phyloP scores from a whole-genome alignment of 2,329 filamentous ascomycete species.

The Thermochaetoides dissita region DNA sequence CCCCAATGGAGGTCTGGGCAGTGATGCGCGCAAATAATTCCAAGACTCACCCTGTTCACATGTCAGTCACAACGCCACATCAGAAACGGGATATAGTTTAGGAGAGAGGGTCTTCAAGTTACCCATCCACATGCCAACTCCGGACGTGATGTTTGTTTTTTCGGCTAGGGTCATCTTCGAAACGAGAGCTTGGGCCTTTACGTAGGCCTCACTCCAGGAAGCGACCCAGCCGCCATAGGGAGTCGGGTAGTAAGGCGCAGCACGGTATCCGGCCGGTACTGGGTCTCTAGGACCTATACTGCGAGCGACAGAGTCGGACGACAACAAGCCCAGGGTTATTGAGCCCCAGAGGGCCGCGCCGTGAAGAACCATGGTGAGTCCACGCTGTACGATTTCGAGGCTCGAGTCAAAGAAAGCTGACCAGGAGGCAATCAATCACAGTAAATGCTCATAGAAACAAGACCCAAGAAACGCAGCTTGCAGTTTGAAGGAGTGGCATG shows the following conservation, averaged over 20 bases:
- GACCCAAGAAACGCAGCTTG: too few species aligned
- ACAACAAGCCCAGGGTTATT: constrained; percentile 9
- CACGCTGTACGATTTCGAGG: background rate
- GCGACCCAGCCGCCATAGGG: constrained; percentile 58
- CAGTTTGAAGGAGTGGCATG: too few species aligned
- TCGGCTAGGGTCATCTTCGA: constrained; percentile 66
- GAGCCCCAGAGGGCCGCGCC: constrained; percentile 6
- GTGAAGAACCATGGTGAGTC: constrained; percentile 11
- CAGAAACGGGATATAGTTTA: background rate
- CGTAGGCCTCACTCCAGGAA: constrained; percentile 56
- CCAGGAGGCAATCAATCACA: too few species aligned
- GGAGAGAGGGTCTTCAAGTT: constrained; percentile 7
- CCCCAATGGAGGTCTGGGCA: too few species aligned
- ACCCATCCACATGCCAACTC: constrained; percentile 60
- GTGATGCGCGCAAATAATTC: too few species aligned
- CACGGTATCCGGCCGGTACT: constrained; percentile 25
- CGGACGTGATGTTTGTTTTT: constrained; percentile 64
- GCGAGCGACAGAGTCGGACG: constrained; percentile 11
- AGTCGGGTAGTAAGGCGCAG: constrained; percentile 56
- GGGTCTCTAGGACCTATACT: constrained; percentile 16
- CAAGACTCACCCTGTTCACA: constrained; percentile 10
- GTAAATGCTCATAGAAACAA: too few species aligned
- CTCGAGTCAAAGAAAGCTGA: too few species aligned
- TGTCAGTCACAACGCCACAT: constrained; percentile 2
- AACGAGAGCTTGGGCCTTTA: constrained; percentile 54